Evolutionary conservation across 2,329 filamentous ascomycete species (phyloP).

Genomic region (Aspergillus quadrilineatus): DNA sequence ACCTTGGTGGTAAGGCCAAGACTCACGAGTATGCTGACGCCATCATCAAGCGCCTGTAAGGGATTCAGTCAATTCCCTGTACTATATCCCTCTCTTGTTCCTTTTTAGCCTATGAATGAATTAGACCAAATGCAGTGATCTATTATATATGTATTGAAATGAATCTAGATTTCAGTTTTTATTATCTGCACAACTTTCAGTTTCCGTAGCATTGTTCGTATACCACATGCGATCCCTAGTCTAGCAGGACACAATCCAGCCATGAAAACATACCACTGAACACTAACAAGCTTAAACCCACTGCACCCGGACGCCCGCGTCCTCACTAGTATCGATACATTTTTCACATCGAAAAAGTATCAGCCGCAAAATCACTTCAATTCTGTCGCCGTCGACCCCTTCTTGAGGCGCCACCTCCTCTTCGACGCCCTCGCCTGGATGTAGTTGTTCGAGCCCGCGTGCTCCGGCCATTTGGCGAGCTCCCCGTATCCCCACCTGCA

Average conservation of each 20-base stretch:
- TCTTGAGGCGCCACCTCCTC: constrained; percentile 37
- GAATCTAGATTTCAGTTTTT: constrained; percentile 27
- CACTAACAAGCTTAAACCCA: constrained; percentile 1
- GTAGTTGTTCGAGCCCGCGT: constrained; percentile 38
- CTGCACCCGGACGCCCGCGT: constrained; percentile 16
- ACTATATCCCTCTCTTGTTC: constrained; percentile 37
- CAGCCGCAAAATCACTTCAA: constrained; percentile 6
- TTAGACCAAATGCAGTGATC: constrained; percentile 39
- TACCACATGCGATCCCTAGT: too few species aligned
- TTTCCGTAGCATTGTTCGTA: not conserved
- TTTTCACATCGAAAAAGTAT: constrained; percentile 3
- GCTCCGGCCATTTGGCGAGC: constrained; percentile 36
- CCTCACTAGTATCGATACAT: constrained; percentile 29
- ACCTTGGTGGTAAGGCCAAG: constrained; percentile 94
- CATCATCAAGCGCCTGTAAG: constrained; percentile 70
- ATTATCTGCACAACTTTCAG: not conserved
- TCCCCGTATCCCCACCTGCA: constrained; percentile 34
- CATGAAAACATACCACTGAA: too few species aligned
- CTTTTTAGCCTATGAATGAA: constrained; percentile 38
- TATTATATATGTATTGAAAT: constrained; percentile 37
- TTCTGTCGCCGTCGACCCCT: constrained; percentile 34
- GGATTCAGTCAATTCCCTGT: constrained; percentile 30
- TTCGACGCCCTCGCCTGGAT: constrained; percentile 38
- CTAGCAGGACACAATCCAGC: too few species aligned
- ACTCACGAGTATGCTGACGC: constrained; percentile 90